Conservation (phyloP, 331 rosid species). For the Acacia concinna region DNA sequence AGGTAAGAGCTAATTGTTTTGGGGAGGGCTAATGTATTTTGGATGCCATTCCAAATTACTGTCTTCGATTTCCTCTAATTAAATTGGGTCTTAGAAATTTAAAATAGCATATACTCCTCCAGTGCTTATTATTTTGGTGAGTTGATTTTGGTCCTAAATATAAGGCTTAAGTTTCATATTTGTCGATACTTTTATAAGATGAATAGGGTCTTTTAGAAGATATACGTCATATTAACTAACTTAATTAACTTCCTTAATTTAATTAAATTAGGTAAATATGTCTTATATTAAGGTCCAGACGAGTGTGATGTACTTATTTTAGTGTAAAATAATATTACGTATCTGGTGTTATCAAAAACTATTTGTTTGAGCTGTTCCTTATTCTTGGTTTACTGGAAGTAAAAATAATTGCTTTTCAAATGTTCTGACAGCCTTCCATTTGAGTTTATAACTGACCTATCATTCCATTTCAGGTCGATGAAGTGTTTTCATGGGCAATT, state of each 20-base stretch:
- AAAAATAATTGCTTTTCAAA: not conserved
- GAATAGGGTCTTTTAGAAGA: too few relatives aligned
- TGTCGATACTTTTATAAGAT: too few relatives aligned
- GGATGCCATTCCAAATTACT: constrained; percentile 18
- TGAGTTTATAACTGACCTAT: constrained; percentile 10
- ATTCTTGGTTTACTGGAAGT: not conserved
- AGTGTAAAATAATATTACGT: not conserved
- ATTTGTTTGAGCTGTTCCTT: not conserved
- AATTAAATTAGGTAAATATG: too few relatives aligned
- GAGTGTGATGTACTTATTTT: not conserved
- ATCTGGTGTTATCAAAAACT: not conserved
- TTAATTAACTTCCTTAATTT: too few relatives aligned
- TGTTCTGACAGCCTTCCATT: not conserved
- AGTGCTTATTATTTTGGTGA: too few relatives aligned
- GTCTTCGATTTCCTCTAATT: constrained; percentile 16
- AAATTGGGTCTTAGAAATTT: not conserved
- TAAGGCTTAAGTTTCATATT: too few relatives aligned
- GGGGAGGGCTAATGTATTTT: constrained; percentile 4
- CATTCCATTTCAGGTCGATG: not conserved
- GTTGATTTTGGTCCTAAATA: too few relatives aligned
- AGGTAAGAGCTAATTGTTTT: constrained; percentile 38
- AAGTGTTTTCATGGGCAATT: not conserved
- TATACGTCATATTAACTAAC: too few relatives aligned
- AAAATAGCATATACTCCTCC: not conserved
- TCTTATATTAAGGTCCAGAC: too few relatives aligned